Evolutionary conservation across 768 basidiomycete genomes (phyloP), one percentile per base, ranked within the genome.

Genomic region (Phanerochaete sordida): DNA sequence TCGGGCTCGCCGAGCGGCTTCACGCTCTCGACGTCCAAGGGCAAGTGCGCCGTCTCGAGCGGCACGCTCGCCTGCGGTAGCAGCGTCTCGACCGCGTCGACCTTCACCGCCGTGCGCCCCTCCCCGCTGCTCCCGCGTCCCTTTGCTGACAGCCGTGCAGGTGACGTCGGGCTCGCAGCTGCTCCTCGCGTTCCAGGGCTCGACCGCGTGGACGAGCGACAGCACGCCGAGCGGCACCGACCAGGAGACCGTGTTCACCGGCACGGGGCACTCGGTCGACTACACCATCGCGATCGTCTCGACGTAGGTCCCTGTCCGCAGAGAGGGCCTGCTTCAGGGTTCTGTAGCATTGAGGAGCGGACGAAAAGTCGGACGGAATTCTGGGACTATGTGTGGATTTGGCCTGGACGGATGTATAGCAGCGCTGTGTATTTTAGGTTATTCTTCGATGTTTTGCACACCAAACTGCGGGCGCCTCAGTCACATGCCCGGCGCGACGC

Each of bases 21-120:
- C 73, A 85, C 82, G 11, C 75, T 87, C 74, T 75, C 75, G 26
- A 83, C 83, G 24, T 83, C 81, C 12, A 86, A 85, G 69, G 85
- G 85, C 15, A 73, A 69, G 54, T 87, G 84, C 66, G 81, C 79
- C 19, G 77, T 85, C 39, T 76, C 75, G 21, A 66, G 70, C 48
- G 79, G 81, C 7, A 59, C 70, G 35, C 74, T 86, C 53, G 65
- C 76, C 1, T 86, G 85, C 68, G 84, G 81, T 9, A 81, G 77
- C 62, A 78, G 82, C 13, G 80, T 81, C 11, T 66, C 76, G 3
- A 64, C 62, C 21, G 66, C 74, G 16, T 77, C 80, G 2, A 72
- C 73, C 12, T 84, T 85, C 72, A 78, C 81, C 58, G 81, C 82
- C 23, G 84, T 85, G 64, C 68, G 81, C 72, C 21, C 26, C 16